Evolutionary conservation across 305 asterid genomes (phyloP).

Genomic region (Rubia peregrina): DNA sequence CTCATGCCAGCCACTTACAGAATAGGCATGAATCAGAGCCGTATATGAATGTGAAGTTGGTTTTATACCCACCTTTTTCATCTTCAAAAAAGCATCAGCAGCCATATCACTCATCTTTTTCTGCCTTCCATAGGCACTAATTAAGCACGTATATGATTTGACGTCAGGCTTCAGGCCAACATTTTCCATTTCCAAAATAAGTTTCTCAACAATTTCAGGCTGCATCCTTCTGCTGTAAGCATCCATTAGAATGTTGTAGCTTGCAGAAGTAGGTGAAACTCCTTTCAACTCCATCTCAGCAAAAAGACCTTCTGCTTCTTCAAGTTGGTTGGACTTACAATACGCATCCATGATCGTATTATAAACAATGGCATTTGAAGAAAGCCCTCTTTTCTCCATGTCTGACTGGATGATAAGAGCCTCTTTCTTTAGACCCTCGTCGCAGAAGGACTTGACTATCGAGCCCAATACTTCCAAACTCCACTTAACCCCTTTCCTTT

Average conservation of each 20-base stretch:
- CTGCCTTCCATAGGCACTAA: slow-evolving; percentile 85
- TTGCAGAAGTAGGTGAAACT: slow-evolving; percentile 56
- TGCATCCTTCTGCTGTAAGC: slow-evolving; percentile 83
- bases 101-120: slow-evolving; percentile 84
- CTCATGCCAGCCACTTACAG: slow-evolving; percentile 76
- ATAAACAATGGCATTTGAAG: slow-evolving; percentile 69
- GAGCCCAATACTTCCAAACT: slow-evolving; percentile 72
- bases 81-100: slow-evolving; percentile 74
- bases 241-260: slow-evolving; percentile 80
- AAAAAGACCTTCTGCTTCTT: slow-evolving; percentile 90
- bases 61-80: slow-evolving; percentile 71
- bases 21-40: slow-evolving; percentile 81
- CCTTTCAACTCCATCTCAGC: slow-evolving; percentile 72
- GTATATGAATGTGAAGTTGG: slow-evolving; percentile 93
- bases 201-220: slow-evolving; percentile 74
- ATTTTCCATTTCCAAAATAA: slow-evolving; percentile 71
- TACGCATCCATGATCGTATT: slow-evolving; percentile 85
- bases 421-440: slow-evolving; percentile 78
- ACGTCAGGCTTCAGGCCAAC: slow-evolving; percentile 63
- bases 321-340: slow-evolving; percentile 60
- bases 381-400: slow-evolving; percentile 71
- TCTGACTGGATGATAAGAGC: slow-evolving; percentile 82
- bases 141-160: slow-evolving; percentile 74
- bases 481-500: slow-evolving; percentile 64
- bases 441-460: slow-evolving; percentile 77